Conservation (phyloP, 2,329 filamentous ascomycete genomes). For the Cytospora piceae region DNA sequence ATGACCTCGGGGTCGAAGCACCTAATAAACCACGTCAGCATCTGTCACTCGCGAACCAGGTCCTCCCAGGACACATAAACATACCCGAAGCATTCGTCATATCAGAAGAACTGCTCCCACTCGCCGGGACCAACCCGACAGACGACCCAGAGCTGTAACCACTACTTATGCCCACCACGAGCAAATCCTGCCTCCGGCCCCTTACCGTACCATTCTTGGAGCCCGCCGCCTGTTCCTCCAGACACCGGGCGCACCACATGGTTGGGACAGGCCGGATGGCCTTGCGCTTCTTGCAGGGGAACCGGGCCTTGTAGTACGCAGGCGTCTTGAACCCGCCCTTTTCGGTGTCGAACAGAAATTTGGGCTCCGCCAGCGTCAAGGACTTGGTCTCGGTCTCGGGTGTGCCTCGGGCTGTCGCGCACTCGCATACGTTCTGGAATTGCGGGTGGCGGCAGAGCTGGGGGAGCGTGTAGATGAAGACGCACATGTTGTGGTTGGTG, state of each 20-base stretch:
- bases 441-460: constrained; percentile 38
- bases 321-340: constrained; percentile 17
- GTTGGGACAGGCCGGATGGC: constrained; percentile 20
- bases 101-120: constrained; percentile 9
- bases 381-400: constrained; percentile 28
- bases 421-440: constrained; percentile 43
- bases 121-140: neutral
- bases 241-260: constrained; percentile 21
- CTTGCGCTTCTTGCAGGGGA: constrained; percentile 25
- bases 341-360: constrained; percentile 30
- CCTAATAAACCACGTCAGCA: constrained; percentile 12
- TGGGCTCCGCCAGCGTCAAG: constrained; percentile 32
- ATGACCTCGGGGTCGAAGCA: constrained; percentile 21
- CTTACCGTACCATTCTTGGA: neutral
- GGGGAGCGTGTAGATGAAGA: constrained; percentile 37
- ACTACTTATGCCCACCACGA: neutral
- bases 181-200: too few species aligned
- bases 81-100: constrained; percentile 17
- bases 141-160: constrained; percentile 1
- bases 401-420: constrained; percentile 35
- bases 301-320: constrained; percentile 9
- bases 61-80: neutral
- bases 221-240: neutral
- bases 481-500: constrained; percentile 38
- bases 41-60: neutral